Evolutionary conservation across 129 eudicot genomes (phyloP), one percentile per base, ranked within the genome.

Genomic region (Lactuca saligna): DNA sequence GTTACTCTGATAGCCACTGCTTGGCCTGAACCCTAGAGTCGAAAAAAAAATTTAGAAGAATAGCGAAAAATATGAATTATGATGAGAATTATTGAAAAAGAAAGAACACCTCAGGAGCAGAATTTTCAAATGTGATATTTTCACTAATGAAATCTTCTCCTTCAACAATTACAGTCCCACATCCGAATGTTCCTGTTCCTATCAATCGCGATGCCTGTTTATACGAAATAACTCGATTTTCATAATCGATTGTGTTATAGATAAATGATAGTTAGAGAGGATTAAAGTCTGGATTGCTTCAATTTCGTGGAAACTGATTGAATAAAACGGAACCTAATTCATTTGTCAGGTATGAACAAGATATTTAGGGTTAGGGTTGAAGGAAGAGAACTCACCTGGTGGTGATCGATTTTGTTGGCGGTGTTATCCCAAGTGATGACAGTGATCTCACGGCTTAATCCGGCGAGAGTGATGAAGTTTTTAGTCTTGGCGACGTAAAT

Each of bases 91-190:
- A 55, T 69, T 41, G 41, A 25, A 33, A 5, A 42, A 7, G 12
- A 32, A 4, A 32, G 32, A 17, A 3, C 14, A 91, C 97, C 95
- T 90, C 79, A 3, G 97, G 91, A 68, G 97, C 91, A 59, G 84
- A 84, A 60, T 91, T 91, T 71, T 91, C 88, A 60, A 87, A 91
- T 46, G 97, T 87, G 64, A 91, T 78, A 37, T 91, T 91, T 76
- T 91, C 97, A 66, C 91, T 90, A 57, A 91, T 85, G 58, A 91
- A 91, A 71, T 91, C 97, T 78, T 87, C 97, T n/a, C 97, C 97
- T 75, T 91, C 97, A 54, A 91, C 91, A 55, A 91, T 87, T 8
- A 64, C 61, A 72, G 80, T 87, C 63, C 95, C 97, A 73, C 97
- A 91, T 42, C 97, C 95, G 82, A 87, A 91, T 11, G 95, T 87